A percentile compares a stretch with the other conserved stretches of the same genome.
Evolutionary conservation across 805 yeast species (phyloP).

Genomic region (Suhomyces sp.): DNA sequence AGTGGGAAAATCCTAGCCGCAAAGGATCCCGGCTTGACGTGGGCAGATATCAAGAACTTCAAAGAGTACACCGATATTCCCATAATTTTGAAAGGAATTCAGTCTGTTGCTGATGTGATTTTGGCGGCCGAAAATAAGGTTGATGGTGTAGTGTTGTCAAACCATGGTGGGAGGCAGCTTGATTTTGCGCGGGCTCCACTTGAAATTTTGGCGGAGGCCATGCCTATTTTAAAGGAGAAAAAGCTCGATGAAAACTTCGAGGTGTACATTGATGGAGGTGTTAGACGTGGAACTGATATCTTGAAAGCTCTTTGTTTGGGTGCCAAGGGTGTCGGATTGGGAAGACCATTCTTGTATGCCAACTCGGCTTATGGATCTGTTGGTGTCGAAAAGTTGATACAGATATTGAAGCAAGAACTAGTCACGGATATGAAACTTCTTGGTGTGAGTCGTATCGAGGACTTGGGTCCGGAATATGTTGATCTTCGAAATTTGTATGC

Average conservation of each 20-base stretch:
- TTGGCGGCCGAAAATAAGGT: conserved; percentile 58
- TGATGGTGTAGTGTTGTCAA: conserved; percentile 64
- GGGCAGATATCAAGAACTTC: conserved; percentile 43
- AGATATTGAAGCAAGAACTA: conserved; percentile 60
- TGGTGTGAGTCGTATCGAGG: conserved; percentile 53
- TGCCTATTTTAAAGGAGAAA: conserved; percentile 42
- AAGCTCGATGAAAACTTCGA: conserved; percentile 53
- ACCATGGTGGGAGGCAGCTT: conserved; percentile 74
- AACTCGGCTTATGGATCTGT: conserved; percentile 75
- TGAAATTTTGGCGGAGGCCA: conserved; percentile 58
- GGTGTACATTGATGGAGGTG: conserved; percentile 73
- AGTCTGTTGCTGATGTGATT: conserved; percentile 64
- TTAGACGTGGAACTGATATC: conserved; percentile 75
- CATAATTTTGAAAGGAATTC: conserved; percentile 57
- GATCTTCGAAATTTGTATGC: conserved; percentile 27
- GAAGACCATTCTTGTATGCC: conserved; percentile 74
- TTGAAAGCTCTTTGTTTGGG: conserved; percentile 75
- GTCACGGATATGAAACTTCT: conserved; percentile 63
- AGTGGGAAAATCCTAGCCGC: conserved; percentile 36
- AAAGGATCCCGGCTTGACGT: conserved; percentile 41
- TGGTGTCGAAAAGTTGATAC: conserved; percentile 67
- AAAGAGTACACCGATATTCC: conserved; percentile 38
- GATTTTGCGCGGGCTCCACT: conserved; percentile 63
- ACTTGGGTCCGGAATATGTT: conserved; percentile 23
- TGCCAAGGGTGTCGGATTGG: conserved; percentile 73